Evolutionary conservation across 495 filamentous ascomycete species (phyloP).

Genomic region (Aspergillus sclerotiicarbonarius): DNA sequence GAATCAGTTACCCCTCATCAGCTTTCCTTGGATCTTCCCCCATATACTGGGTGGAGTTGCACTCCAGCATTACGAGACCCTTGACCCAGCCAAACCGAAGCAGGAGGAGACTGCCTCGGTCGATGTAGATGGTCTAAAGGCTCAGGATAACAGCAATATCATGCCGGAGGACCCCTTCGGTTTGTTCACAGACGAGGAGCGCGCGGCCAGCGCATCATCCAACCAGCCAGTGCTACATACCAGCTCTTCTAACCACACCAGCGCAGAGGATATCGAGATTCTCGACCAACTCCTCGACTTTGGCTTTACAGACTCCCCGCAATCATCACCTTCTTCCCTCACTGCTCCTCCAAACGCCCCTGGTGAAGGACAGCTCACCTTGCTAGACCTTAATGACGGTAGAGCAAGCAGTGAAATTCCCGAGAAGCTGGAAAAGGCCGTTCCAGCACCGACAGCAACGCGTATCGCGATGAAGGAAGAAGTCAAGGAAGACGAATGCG

Average conservation of each 20-base stretch:
- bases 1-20: slow-evolving; percentile 72
- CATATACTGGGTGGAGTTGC: slow-evolving; percentile 73
- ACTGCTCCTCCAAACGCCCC: not conserved
- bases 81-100: not conserved
- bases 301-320: slow-evolving; percentile 10
- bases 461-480: slow-evolving; percentile 3
- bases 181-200: slow-evolving; percentile 10
- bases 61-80: slow-evolving; percentile 27
- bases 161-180: slow-evolving; percentile 12
- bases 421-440: not conserved
- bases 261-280: slow-evolving; percentile 1
- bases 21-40: slow-evolving; percentile 89
- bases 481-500: not conserved
- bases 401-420: not conserved
- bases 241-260: not conserved
- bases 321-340: not conserved
- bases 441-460: slow-evolving; percentile 1
- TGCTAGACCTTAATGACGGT: slow-evolving; percentile 5
- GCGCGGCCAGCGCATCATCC: not conserved
- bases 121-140: not conserved
- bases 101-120: not conserved
- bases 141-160: not conserved
- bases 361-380: not conserved
- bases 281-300: slow-evolving; percentile 24
- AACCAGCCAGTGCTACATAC: not conserved